Percentiles rank a stretch among this genome's conserved stretches.
Evolutionary conservation across 2,329 filamentous ascomycete species (phyloP).

Genomic region (Thyridium curvatum): DNA sequence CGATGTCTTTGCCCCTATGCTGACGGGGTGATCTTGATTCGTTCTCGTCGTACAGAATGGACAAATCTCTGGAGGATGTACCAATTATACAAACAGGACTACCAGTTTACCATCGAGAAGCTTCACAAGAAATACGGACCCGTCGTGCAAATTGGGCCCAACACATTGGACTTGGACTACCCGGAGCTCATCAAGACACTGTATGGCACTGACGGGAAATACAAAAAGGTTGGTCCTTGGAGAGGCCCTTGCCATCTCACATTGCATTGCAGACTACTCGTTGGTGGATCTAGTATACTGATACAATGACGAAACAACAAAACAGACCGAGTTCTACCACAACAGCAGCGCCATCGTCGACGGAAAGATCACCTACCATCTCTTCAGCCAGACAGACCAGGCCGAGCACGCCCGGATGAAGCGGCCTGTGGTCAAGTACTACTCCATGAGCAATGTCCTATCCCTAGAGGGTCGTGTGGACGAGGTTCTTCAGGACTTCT

Average conservation of each 20-base stretch:
- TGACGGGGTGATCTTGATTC: too few species aligned
- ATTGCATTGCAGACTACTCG: too few species aligned
- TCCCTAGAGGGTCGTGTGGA: constrained; percentile 16
- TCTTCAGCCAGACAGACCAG: constrained; percentile 28
- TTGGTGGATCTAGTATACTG: too few species aligned
- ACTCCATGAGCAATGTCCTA: constrained; percentile 17
- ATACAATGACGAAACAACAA: too few species aligned
- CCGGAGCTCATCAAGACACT: constrained; percentile 38
- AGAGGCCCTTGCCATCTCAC: too few species aligned
- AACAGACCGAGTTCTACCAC: constrained; percentile 25
- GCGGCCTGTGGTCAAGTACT: constrained; percentile 23
- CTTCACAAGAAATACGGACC: constrained; percentile 30
- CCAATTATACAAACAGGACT: constrained; percentile 14
- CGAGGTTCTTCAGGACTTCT: constrained; percentile 14
- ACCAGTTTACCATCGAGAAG: constrained; percentile 18
- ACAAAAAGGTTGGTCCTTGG: constrained; percentile 12
- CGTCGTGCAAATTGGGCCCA: constrained; percentile 30
- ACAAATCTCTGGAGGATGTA: constrained; percentile 27
- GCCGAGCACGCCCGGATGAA: constrained; percentile 19
- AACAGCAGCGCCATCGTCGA: constrained; percentile 20
- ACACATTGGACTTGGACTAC: constrained; percentile 44
- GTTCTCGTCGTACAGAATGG: constrained; percentile 13
- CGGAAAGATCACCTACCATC: constrained; percentile 25
- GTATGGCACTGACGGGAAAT: constrained; percentile 22
- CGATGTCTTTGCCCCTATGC: too few species aligned